Evolutionary conservation across 2,329 filamentous ascomycete genomes (phyloP).

Genomic region (Drechslerella dactyloides): DNA sequence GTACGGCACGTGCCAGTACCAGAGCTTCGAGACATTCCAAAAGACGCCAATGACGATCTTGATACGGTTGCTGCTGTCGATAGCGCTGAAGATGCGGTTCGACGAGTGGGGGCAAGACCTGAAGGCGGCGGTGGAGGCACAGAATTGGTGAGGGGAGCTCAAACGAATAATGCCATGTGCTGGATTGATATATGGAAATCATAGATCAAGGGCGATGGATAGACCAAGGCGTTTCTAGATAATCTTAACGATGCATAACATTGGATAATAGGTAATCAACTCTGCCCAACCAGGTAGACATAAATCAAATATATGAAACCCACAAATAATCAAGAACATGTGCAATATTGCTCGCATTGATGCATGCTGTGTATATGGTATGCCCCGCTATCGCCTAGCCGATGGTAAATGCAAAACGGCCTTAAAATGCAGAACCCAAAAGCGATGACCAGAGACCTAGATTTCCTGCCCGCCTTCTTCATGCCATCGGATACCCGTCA

Average conservation of each 20-base stretch:
- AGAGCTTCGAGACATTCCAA: conserved; percentile 41
- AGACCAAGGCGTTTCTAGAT: neutral
- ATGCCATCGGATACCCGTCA: conserved; percentile 38
- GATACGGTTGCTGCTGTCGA: conserved; percentile 12
- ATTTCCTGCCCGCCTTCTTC: conserved; percentile 25
- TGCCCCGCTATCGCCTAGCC: neutral
- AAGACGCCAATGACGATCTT: conserved; percentile 13
- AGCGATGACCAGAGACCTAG: neutral
- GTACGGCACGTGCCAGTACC: conserved; percentile 40
- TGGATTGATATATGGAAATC: neutral
- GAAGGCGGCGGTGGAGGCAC: conserved; percentile 33
- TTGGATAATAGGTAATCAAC: no score
- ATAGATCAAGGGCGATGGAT: neutral
- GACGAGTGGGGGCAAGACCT: conserved; percentile 38
- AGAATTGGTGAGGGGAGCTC: conserved; percentile 28
- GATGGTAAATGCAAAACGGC: neutral
- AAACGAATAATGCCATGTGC: neutral
- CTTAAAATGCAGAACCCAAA: neutral
- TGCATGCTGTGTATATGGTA: neutral
- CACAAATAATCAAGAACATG: no score
- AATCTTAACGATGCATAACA: neutral
- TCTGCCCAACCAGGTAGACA: no score
- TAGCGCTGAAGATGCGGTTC: conserved; percentile 17
- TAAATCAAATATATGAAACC: no score
- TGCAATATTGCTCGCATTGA: neutral